Base-by-base conservation (phyloP, 2,329 filamentous ascomycete genomes). In the Coniochaeta hoffmannii region DNA sequence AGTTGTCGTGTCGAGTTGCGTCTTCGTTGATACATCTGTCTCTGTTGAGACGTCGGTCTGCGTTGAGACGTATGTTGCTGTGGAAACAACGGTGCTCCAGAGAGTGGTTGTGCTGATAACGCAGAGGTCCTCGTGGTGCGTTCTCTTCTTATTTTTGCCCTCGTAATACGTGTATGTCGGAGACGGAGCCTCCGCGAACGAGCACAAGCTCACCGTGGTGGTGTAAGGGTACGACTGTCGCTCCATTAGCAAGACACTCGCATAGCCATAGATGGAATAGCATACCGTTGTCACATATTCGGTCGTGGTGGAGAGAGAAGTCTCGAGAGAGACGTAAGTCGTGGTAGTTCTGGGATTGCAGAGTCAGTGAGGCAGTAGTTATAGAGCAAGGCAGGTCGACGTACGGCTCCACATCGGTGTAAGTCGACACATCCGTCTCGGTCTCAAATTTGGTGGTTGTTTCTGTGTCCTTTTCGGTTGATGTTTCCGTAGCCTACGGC, bases 141-240 rank as follows among this genome's bases (percentile, higher is more conserved):
- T 55, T 22, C 44, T 51, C 32, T 34, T 34, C 28, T 22, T n/a
- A n/a, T n/a, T 51, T 28, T 26, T 28, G 19, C 11, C 19, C 38
- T 14, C 38, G 12, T 28, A 15, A 22, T 41, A 41, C n/a, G n/a
- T n/a, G 4, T 14, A 15, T 14, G 53, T 54, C 5, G 26, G 19
- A 2, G 41, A 15, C 31, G 35, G 24, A 30, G 24, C 26, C 31
- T 36, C 22, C 10, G 53, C 50, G 28, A 52, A 54, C 35, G 54
- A 53, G 50, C 59, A 61, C 41, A 41, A 50, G 30, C 53, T 49
- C 6, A 58, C 38, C 7, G 59, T 61, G 38, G 41, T 35, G 10
- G 55, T 59, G 14, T 58, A 57, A 4, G 58, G 58, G 28, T 55
- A 59, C n/a, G 58, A 61, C 59, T 61, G 50, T 8, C 12, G 17